Evolutionary conservation across 2,329 filamentous ascomycete species (phyloP).

Genomic region (Camillea tinctor): DNA sequence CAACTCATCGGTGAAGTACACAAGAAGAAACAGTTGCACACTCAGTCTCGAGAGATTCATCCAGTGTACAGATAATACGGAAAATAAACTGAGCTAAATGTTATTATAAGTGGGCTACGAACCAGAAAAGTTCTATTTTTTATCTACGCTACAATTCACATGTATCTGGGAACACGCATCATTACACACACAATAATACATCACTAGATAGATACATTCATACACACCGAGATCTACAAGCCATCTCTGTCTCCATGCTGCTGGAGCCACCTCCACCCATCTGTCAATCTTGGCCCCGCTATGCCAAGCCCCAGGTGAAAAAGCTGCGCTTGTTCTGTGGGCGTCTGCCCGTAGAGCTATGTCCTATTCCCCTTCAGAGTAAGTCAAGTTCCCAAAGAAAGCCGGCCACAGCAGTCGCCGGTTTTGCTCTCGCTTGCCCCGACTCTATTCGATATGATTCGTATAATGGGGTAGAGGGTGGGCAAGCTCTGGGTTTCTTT

Average conservation of each 20-base stretch:
- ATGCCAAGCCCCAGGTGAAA: neutral
- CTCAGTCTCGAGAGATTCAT: neutral
- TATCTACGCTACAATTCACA: too few species aligned
- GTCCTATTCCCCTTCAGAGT: neutral
- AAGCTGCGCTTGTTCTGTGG: neutral
- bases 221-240: neutral
- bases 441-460: too few species aligned
- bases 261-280: neutral
- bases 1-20: neutral
- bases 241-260: too few species aligned
- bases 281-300: neutral
- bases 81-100: neutral
- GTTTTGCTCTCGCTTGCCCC: too few species aligned
- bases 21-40: neutral
- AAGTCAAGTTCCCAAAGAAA: neutral
- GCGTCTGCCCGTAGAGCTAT: neutral
- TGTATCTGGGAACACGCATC: neutral
- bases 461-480: too few species aligned
- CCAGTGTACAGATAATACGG: neutral
- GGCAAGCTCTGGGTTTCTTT: too few species aligned
- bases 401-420: too few species aligned
- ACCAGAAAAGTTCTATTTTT: neutral
- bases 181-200: neutral
- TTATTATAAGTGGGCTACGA: neutral
- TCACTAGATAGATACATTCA: too few species aligned